Evolutionary conservation across 2,329 filamentous ascomycete species (phyloP), one percentile per base, ranked within the genome.

Genomic region (Xylariaceae sp.): DNA sequence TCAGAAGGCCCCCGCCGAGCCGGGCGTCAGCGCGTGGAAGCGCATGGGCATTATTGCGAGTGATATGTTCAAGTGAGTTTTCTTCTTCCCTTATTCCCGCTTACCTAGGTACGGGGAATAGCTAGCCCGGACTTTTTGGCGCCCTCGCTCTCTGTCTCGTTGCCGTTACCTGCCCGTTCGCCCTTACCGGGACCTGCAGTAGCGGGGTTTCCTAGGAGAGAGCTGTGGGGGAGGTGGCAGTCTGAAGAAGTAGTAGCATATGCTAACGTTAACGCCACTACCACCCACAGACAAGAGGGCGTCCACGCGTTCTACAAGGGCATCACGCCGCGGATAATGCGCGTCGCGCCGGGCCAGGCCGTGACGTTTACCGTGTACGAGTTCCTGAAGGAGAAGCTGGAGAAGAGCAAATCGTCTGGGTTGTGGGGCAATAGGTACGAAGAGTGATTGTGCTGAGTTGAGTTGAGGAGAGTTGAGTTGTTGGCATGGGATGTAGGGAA

Each of bases 281-380:
- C 32, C 6, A n/a, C n/a, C 7, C 3, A 75, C 71, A 91, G 89
- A 70, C 90, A 96, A 78, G 95, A 99, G 77, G 95, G 95, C 37
- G 81, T 93, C 65, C 88, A 91, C 68, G 95, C 95, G 46, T 99
- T 99, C 78, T 99, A 99, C 82, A 98, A 98, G 83, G 95, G 95
- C 68, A 99, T 99, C 76, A 99, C 95, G 45, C 95, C 95, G 6
- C 86, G 95, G 67, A 90, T 99, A 66, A 98, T 98, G 92, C 87
- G 95, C 70, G 95, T 99, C 51, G 95, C 95, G 21, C 95, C 95
- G 7, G 95, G 95, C 45, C 95, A 99, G 80, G 95, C 86, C 56
- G 86, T 88, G 52, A 88, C 86, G 2, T 88, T 88, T 57, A 88
- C 85, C 75, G 89, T 93, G 64, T 93, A 93, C 73, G 89, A 93